Conservation (phyloP, 352 stramenopile species). For the Albugo laibachii region DNA sequence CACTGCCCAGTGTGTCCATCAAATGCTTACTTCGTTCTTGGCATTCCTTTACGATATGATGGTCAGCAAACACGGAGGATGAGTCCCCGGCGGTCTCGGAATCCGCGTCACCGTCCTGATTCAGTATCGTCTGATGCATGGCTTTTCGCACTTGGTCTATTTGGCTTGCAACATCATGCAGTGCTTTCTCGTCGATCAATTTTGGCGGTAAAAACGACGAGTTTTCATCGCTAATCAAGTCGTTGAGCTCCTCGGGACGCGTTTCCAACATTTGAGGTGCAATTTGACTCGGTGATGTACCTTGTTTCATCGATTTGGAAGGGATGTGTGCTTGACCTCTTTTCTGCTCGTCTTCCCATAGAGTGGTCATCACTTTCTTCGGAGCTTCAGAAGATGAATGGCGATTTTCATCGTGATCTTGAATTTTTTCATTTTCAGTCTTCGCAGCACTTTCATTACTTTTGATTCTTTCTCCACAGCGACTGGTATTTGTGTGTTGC, state of each 20-base stretch:
- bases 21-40: background rate
- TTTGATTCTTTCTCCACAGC: background rate
- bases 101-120: background rate
- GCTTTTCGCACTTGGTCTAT: slow-evolving; percentile 6
- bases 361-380: no score
- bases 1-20: background rate
- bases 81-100: background rate
- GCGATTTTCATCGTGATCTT: no score
- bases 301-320: no score
- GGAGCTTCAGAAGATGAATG: no score
- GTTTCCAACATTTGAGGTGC: no score
- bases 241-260: no score
- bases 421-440: background rate
- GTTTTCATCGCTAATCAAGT: no score
- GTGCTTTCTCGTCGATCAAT: background rate
- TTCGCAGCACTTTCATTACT: background rate
- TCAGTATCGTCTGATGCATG: background rate
- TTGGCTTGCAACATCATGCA: background rate
- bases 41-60: background rate
- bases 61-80: background rate
- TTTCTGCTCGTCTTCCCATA: no score
- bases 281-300: no score
- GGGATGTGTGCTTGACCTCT: no score
- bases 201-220: background rate
- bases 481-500: background rate